phyloP scores from a whole-genome alignment of 2,329 filamentous ascomycete genomes.

The Trichophyton mentagrophytes region DNA sequence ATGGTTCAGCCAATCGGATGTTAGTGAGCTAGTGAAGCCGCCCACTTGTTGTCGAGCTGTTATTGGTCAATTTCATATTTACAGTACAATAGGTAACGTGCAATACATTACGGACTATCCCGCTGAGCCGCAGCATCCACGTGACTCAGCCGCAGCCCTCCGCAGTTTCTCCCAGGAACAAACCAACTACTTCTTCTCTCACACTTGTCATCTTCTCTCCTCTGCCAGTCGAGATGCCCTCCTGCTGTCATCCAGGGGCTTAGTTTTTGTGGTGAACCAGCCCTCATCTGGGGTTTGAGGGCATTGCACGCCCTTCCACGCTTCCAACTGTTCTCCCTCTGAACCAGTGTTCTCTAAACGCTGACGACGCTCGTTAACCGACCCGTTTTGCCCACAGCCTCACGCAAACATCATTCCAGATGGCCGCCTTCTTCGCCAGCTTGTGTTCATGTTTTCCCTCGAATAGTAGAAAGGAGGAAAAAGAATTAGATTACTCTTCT shows the following conservation, averaged over 20 bases:
- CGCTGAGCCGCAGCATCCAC: slow-evolving; percentile 1
- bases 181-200: not conserved
- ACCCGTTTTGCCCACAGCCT: not conserved
- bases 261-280: not conserved
- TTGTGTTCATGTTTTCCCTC: slow-evolving; percentile 9
- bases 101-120: not conserved
- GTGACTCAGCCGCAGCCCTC: slow-evolving; percentile 1
- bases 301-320: not conserved
- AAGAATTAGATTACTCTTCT: not conserved
- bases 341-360: not conserved
- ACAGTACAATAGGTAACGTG: not conserved
- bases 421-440: slow-evolving; percentile 7
- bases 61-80: not conserved
- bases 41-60: not conserved
- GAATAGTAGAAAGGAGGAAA: slow-evolving; percentile 6
- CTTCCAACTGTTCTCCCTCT: not conserved
- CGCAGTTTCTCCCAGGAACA: not conserved
- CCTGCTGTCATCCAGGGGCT: not conserved
- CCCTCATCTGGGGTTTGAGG: not conserved
- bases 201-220: not conserved
- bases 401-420: not conserved
- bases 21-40: not conserved
- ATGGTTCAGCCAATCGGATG: not conserved
- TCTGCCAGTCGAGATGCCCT: not conserved
- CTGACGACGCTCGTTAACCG: not conserved